phyloP scores from a whole-genome alignment of 148 eudicot species.

The Pouteria glomerata region DNA sequence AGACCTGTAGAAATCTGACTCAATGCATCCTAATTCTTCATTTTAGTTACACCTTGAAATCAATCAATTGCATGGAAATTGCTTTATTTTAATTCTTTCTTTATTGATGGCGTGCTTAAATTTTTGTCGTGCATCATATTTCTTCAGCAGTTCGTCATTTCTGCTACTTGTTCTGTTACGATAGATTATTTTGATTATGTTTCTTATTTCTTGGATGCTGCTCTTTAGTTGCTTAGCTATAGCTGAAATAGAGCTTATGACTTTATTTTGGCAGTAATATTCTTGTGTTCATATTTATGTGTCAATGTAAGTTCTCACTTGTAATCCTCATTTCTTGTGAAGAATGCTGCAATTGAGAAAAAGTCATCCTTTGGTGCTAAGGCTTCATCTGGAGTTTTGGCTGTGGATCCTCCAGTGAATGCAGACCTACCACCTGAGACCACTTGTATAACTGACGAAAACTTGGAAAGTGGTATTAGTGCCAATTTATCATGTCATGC shows the following conservation, averaged over 20 bases:
- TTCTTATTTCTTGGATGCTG: no score
- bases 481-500: slow-evolving; percentile 21
- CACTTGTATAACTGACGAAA: slow-evolving; percentile 22
- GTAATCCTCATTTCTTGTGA: slow-evolving; percentile 7
- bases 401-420: slow-evolving; percentile 22
- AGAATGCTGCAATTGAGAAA: slow-evolving; percentile 39
- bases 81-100: not conserved
- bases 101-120: not conserved
- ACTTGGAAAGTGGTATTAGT: slow-evolving; percentile 20
- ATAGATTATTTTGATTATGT: not conserved
- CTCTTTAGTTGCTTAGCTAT: not conserved
- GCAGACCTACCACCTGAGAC: slow-evolving; percentile 18
- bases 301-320: not conserved
- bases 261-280: not conserved
- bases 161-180: not conserved
- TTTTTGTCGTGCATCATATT: not conserved
- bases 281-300: not conserved
- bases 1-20: no score
- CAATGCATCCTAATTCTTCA: not conserved
- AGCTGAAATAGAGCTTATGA: not conserved
- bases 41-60: not conserved
- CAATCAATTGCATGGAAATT: not conserved
- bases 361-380: slow-evolving; percentile 35
- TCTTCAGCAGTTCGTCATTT: not conserved
- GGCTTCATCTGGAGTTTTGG: slow-evolving; percentile 24